Conservation (phyloP, 805 yeast genomes). For the Monosporozyma siamensis region DNA sequence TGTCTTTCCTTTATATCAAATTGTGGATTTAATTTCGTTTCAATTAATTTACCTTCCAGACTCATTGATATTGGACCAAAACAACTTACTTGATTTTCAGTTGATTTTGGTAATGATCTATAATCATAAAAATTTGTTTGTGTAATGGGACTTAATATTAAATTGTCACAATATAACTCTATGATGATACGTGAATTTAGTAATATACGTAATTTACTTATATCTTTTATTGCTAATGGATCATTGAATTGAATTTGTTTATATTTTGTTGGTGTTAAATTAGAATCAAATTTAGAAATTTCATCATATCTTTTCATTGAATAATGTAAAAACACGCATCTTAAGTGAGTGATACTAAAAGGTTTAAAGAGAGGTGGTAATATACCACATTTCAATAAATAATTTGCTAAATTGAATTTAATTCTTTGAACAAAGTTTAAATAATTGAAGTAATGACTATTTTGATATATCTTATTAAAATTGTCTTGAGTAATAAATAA, state of each 20-base stretch:
- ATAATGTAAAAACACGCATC: conserved; percentile 37
- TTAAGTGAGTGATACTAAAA: conserved; percentile 15
- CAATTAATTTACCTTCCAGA: conserved; percentile 47
- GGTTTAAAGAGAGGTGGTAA: conserved; percentile 22
- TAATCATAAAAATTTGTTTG: conserved; percentile 55
- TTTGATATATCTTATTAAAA: neutral
- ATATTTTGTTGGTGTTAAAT: conserved; percentile 9
- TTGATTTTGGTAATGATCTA: conserved; percentile 34
- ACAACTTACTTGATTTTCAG: conserved; percentile 29
- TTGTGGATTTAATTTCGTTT: conserved; percentile 24
- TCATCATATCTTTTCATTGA: conserved; percentile 13
- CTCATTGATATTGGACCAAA: conserved; percentile 54
- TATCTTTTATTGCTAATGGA: conserved; percentile 15
- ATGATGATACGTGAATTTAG: conserved; percentile 42
- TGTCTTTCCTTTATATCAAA: conserved; percentile 30
- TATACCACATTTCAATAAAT: conserved; percentile 42
- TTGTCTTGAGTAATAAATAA: neutral
- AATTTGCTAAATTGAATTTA: conserved; percentile 31
- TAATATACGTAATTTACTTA: conserved; percentile 37
- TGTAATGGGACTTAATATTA: conserved; percentile 48
- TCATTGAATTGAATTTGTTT: conserved; percentile 11
- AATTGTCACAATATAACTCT: conserved; percentile 36
- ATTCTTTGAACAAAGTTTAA: conserved; percentile 14
- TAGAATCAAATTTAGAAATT: conserved; percentile 12
- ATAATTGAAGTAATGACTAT: neutral